Evolutionary conservation across 768 basidiomycete species (phyloP).

Genomic region (Harrya chromipes): DNA sequence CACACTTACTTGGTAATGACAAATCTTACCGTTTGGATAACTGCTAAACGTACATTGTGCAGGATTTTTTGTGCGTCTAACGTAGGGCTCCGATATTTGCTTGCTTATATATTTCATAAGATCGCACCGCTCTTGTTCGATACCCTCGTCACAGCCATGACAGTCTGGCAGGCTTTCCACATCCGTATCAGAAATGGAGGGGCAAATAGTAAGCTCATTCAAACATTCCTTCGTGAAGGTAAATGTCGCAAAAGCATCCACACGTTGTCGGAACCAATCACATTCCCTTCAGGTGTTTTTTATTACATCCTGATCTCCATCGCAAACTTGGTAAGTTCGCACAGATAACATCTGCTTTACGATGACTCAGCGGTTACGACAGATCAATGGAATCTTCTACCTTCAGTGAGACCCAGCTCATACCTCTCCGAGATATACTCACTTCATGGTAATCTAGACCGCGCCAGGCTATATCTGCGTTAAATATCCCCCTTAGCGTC

Average conservation of each 20-base stretch:
- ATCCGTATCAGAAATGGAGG: conserved; percentile 75
- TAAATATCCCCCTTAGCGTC: conserved; percentile 81
- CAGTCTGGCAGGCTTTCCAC: conserved; percentile 72
- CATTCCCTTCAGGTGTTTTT: conserved; percentile 52
- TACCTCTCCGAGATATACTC: neutral
- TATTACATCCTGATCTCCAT: conserved; percentile 86
- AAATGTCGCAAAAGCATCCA: conserved; percentile 11
- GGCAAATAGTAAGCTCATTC: conserved; percentile 74
- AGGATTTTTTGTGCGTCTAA: conserved; percentile 57
- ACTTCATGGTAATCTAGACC: conserved; percentile 45
- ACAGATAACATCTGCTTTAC: neutral
- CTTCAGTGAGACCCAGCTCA: conserved; percentile 56
- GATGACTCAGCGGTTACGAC: conserved; percentile 4
- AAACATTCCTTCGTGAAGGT: conserved; percentile 84
- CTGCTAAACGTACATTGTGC: conserved; percentile 8
- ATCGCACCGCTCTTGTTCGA: conserved; percentile 81
- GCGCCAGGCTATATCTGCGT: conserved; percentile 77
- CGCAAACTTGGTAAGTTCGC: conserved; percentile 59
- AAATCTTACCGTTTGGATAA: neutral
- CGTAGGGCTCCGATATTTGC: neutral
- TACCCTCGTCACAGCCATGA: conserved; percentile 77
- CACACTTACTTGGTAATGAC: conserved; percentile 69
- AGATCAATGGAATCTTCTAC: conserved; percentile 82
- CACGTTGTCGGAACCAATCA: neutral
- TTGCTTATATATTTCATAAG: conserved; percentile 35